Evolutionary conservation across 2,329 filamentous ascomycete genomes (phyloP).

Genomic region (Didymosphaeria variabile): DNA sequence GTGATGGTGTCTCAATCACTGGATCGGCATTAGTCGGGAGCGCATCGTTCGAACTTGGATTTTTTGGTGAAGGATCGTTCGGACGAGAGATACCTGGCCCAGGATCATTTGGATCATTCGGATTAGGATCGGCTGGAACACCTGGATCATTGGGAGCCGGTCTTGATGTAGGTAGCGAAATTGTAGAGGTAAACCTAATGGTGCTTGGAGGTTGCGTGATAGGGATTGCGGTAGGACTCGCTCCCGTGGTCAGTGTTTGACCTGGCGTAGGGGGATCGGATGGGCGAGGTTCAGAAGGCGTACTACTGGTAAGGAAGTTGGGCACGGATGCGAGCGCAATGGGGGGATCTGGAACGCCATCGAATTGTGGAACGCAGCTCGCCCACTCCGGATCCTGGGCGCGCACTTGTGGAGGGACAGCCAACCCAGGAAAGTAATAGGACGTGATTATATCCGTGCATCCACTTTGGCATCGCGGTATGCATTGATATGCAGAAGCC

Average conservation of each 20-base stretch:
- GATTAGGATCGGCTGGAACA: no score
- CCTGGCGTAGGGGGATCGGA: neutral
- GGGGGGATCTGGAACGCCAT: slow-evolving; percentile 18
- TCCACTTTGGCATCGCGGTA: neutral
- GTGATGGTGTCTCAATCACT: no score
- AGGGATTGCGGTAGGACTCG: neutral
- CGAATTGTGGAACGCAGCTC: slow-evolving; percentile 15
- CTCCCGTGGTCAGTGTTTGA: no score
- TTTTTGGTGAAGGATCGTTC: no score
- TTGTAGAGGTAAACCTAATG: no score
- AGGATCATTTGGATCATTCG: no score
- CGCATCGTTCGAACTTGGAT: no score
- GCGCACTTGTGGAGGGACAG: slow-evolving; percentile 16
- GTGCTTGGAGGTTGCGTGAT: neutral
- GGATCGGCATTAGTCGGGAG: no score
- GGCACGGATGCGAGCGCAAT: slow-evolving; percentile 14
- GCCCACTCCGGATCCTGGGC: slow-evolving; percentile 19
- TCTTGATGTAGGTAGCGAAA: no score
- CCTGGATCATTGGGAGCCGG: no score
- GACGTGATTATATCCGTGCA: slow-evolving; percentile 5
- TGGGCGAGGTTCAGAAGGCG: neutral
- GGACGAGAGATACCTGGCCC: no score
- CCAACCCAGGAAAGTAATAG: slow-evolving; percentile 5
- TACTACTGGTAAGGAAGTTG: slow-evolving; percentile 1
- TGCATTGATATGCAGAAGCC: slow-evolving; percentile 14